Conservation (phyloP, 345 rosid species). For the Boechera divaricarpa region DNA sequence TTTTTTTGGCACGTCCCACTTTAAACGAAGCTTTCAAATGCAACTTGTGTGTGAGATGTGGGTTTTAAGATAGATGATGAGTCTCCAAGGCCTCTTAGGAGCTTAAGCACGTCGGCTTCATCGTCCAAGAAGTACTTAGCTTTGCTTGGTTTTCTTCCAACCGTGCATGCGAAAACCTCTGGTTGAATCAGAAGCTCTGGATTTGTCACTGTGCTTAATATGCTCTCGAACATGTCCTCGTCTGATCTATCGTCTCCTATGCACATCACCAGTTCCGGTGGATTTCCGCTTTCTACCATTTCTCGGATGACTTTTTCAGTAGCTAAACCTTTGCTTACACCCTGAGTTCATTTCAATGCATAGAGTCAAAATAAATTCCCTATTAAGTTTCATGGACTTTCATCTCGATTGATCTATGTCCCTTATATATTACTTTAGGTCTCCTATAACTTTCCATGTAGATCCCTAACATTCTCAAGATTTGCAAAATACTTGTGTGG, state of each 20-base stretch:
- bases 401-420: too few species aligned
- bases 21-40: conserved; percentile 70
- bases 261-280: conserved; percentile 86
- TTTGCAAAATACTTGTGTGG: neutral
- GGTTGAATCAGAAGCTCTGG: conserved; percentile 58
- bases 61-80: conserved; percentile 56
- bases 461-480: neutral
- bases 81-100: conserved; percentile 70
- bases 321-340: conserved; percentile 79
- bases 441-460: neutral
- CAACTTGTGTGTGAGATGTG: conserved; percentile 45
- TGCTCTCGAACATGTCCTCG: conserved; percentile 89
- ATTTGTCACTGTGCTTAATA: conserved; percentile 52
- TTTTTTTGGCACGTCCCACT: conserved; percentile 1
- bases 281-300: conserved; percentile 52
- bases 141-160: conserved; percentile 82
- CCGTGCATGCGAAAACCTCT: conserved; percentile 83
- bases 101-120: conserved; percentile 60
- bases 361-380: neutral
- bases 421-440: too few species aligned
- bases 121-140: conserved; percentile 81
- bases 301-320: conserved; percentile 61
- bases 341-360: conserved; percentile 48
- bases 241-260: conserved; percentile 88
- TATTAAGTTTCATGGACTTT: too few species aligned